Percentiles rank a stretch among this genome's conserved stretches.
Conservation (phyloP, 2,329 filamentous ascomycete species). For the Pseudocercospora fijiensis region DNA sequence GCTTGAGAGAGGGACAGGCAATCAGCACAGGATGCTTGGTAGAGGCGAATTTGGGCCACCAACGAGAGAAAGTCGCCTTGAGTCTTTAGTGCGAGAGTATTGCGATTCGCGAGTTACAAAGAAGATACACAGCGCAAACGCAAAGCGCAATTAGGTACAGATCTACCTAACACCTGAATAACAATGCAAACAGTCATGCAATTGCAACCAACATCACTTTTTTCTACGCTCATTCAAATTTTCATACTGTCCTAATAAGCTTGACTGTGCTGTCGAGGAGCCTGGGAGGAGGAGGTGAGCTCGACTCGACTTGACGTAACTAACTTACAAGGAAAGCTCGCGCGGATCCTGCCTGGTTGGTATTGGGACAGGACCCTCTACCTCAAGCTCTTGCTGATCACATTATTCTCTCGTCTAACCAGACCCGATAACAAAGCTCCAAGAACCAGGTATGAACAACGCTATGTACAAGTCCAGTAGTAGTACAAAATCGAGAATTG, state of each 20-base stretch:
- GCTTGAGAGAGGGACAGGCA: background rate
- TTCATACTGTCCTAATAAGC: background rate
- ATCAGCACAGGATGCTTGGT: conserved; percentile 5
- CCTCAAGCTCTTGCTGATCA: background rate
- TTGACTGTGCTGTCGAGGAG: background rate
- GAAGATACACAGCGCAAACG: background rate
- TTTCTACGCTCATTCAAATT: background rate
- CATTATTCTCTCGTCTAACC: background rate
- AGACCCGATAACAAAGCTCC: background rate
- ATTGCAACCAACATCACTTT: background rate
- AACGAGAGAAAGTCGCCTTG: background rate
- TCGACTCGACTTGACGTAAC: background rate
- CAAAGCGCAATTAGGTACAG: background rate
- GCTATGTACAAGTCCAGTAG: background rate
- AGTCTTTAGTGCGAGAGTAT: background rate
- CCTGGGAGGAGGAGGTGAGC: no score
- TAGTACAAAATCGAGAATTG: background rate
- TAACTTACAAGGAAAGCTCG: background rate
- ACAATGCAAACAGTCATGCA: background rate
- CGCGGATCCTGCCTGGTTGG: background rate
- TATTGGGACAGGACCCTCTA: background rate
- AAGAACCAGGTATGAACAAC: background rate
- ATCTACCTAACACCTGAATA: background rate
- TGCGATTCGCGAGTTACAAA: background rate
- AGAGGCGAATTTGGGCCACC: background rate